phyloP scores from a whole-genome alignment of 2,329 filamentous ascomycete genomes.

The Fusarium coicis region DNA sequence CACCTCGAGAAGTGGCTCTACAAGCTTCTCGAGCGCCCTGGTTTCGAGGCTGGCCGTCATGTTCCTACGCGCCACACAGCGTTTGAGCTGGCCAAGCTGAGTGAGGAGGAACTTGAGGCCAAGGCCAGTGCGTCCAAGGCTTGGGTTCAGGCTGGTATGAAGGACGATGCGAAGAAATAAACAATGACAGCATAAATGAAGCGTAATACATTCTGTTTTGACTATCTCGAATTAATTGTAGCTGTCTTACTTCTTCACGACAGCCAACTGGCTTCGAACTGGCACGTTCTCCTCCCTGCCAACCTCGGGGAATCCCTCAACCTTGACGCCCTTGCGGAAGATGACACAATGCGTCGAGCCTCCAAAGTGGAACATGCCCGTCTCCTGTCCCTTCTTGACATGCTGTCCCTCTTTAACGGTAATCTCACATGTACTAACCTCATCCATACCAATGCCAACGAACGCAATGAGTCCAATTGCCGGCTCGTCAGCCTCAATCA shows the following conservation, averaged over 20 bases:
- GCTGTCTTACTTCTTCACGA: conserved; percentile 36
- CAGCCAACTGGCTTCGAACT: conserved; percentile 52
- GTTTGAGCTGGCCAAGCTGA: conserved; percentile 56
- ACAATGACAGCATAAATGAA: not conserved
- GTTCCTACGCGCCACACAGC: conserved; percentile 75
- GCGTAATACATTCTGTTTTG: conserved; percentile 2
- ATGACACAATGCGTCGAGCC: conserved; percentile 76
- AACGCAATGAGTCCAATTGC: conserved; percentile 76
- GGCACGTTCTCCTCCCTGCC: conserved; percentile 53
- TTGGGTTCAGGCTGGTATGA: conserved; percentile 79
- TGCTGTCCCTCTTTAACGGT: conserved; percentile 73
- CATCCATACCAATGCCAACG: conserved; percentile 79
- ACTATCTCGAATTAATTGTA: not conserved
- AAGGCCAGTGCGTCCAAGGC: conserved; percentile 61
- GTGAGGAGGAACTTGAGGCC: conserved; percentile 66
- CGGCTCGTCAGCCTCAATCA: conserved; percentile 75
- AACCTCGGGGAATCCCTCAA: conserved; percentile 53
- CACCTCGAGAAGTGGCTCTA: conserved; percentile 81
- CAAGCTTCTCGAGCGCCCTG: conserved; percentile 74
- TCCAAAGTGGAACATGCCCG: conserved; percentile 86
- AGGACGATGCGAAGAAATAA: conserved; percentile 68
- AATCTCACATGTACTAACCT: conserved; percentile 79
- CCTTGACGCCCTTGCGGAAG: conserved; percentile 67
- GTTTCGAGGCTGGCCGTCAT: conserved; percentile 79
- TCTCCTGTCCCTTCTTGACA: conserved; percentile 75